Evolutionary conservation across 2,329 filamentous ascomycete genomes (phyloP), one percentile per base, ranked within the genome.

Genomic region (Grosmannia penicillata): DNA sequence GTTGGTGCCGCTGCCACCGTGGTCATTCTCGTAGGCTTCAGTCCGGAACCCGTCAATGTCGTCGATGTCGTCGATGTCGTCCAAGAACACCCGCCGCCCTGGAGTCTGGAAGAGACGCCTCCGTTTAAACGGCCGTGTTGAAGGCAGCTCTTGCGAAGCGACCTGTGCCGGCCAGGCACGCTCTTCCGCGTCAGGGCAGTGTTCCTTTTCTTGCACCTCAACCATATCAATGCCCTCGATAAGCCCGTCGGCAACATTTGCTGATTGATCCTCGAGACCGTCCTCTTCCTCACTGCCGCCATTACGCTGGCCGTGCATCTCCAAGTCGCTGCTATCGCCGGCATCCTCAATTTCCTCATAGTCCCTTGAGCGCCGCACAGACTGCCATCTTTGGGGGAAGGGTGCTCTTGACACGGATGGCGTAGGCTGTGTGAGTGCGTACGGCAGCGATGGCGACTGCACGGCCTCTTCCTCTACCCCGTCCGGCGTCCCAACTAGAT

Each of bases 271-370:
- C 19, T 29, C 35, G 8, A 22, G 28, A 3, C 34, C 38, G 6
- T 37, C 26, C 3, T 28, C 26, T 2, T 32, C 38, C 11, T 32
- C 25, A 9, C 14, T 8, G 4, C 22, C 25, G 21, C 15, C 21
- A 11, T 30, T 27, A 24, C 14, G 19, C n/a, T n/a, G n/a, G n/a
- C n/a, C n/a, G n/a, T 23, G 13, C 17, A 17, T 17, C 7, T 22
- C 25, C 17, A 8, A 3, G 5, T 32, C 24, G 10, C 23, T 25
- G 15, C 27, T 9, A 13, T 24, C 36, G 1, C 24, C 29, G 3
- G 29, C 42, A 7, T 44, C 42, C 24, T 44, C 44, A 37, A 43
- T 43, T 13, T 41, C 44, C 5, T 46, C 43, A 4, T 22, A n/a
- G n/a, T 19, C 9, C 11, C n/a, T 26, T 8, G 22, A 15, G 6